phyloP scores from a whole-genome alignment of 306 rosid genomes.

The Cucumis melo region DNA sequence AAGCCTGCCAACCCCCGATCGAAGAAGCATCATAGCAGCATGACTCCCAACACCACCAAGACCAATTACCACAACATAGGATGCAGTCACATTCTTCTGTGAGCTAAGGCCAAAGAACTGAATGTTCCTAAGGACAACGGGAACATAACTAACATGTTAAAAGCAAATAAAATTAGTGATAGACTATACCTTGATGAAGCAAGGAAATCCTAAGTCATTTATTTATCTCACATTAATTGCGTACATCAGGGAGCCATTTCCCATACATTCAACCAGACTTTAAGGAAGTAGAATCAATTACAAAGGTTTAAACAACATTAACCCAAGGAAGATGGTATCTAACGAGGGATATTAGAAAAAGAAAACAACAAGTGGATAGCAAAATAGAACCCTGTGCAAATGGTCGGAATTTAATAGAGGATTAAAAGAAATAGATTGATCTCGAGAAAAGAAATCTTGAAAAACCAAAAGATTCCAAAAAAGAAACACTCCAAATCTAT shows the following conservation, averaged over 20 bases:
- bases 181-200: not conserved
- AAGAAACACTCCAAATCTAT: not conserved
- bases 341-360: not conserved
- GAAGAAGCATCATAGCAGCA: slow-evolving; percentile 87
- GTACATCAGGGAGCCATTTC: not conserved
- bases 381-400: not conserved
- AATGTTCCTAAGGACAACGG: slow-evolving; percentile 52
- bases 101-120: slow-evolving; percentile 79
- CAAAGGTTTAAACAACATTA: not conserved
- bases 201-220: not conserved
- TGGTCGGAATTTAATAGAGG: not conserved
- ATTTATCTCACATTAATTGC: not conserved
- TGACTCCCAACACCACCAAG: slow-evolving; percentile 99
- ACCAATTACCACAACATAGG: slow-evolving; percentile 92
- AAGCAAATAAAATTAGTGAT: not conserved
- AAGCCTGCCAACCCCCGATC: slow-evolving; percentile 89
- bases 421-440: not conserved
- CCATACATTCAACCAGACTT: not conserved
- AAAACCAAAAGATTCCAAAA: not conserved
- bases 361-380: not conserved
- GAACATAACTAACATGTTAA: not conserved
- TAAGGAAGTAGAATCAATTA: not conserved
- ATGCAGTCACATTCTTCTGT: slow-evolving; percentile 63
- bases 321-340: not conserved
- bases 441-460: not conserved